These are phyloP conservation scores for Phytophthora rubi DNA, from an alignment of 352 stramenopile species.

Conservation along the genomic window DNA sequence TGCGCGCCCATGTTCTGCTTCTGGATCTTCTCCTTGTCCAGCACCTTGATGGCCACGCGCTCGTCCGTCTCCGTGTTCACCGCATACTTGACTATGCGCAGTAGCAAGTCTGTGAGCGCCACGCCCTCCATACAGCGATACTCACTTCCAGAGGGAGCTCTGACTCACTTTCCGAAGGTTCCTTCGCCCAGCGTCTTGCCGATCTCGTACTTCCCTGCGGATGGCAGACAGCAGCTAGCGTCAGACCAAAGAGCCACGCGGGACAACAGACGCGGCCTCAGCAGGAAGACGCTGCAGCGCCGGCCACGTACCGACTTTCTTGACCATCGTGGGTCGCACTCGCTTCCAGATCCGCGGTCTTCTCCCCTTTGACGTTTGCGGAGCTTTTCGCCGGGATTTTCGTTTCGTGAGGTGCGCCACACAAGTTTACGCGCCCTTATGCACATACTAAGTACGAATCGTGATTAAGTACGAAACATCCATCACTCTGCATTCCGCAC, in stretches of 20 bases:
- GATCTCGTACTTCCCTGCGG: slow-evolving; percentile 96
- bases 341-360: slow-evolving; percentile 16
- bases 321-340: slow-evolving; percentile 42
- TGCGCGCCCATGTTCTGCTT: slow-evolving; percentile 98
- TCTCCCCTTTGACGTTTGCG: slow-evolving; percentile 20
- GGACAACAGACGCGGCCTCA: neutral
- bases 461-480: neutral
- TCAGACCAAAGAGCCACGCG: neutral
- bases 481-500: neutral
- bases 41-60: slow-evolving; percentile 97
- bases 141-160: neutral
- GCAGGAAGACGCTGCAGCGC: neutral
- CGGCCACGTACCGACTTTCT: slow-evolving; percentile 60
- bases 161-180: slow-evolving; percentile 95
- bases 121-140: neutral
- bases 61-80: slow-evolving; percentile 96
- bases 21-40: slow-evolving; percentile 99
- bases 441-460: too few species aligned
- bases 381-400: slow-evolving; percentile 37
- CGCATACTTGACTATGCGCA: slow-evolving; percentile 91
- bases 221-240: neutral
- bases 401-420: slow-evolving; percentile 17
- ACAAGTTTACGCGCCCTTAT: slow-evolving; percentile 9
- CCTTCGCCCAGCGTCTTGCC: slow-evolving; percentile 96
- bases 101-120: neutral